Percentiles rank a stretch among this genome's conserved stretches.
These are phyloP conservation scores for Pisolithus orientalis DNA, from an alignment of 768 basidiomycete genomes.

Conservation along the genomic window DNA sequence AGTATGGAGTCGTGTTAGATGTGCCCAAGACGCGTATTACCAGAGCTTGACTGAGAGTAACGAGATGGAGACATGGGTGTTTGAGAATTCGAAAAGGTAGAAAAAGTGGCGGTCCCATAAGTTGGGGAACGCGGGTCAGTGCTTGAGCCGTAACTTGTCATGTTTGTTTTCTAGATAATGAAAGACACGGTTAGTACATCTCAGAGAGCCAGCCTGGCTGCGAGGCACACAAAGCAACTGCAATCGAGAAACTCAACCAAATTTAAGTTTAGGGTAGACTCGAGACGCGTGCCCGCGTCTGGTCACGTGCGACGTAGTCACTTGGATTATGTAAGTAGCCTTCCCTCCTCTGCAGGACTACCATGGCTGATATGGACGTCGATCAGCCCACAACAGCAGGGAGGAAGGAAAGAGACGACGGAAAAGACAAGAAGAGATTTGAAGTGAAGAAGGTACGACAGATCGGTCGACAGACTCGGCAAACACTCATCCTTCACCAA, in stretches of 20 bases:
- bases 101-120: slow-evolving; percentile 54
- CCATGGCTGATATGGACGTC: slow-evolving; percentile 68
- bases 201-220: slow-evolving; percentile 1
- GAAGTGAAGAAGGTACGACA: slow-evolving; percentile 93
- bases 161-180: slow-evolving; percentile 12
- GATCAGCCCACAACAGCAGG: slow-evolving; percentile 39
- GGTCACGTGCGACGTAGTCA: slow-evolving; percentile 26
- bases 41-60: slow-evolving; percentile 51
- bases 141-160: slow-evolving; percentile 34
- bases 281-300: slow-evolving; percentile 30
- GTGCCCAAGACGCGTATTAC: slow-evolving; percentile 28
- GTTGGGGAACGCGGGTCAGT: slow-evolving; percentile 55
- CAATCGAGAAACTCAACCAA: slow-evolving; percentile 23
- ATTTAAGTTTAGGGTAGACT: slow-evolving; percentile 32
- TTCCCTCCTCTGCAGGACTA: not conserved
- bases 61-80: slow-evolving; percentile 56
- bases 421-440: slow-evolving; percentile 78
- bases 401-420: slow-evolving; percentile 47
- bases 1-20: not conserved
- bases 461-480: not conserved
- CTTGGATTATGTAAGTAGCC: slow-evolving; percentile 11
- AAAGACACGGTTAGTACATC: slow-evolving; percentile 22
- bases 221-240: slow-evolving; percentile 3
- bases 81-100: slow-evolving; percentile 44
- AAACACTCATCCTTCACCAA: slow-evolving; percentile 25